Percentiles rank a stretch among this genome's conserved stretches.
Conservation (phyloP, 768 basidiomycete species). For the Boletus vinaceobasis region DNA sequence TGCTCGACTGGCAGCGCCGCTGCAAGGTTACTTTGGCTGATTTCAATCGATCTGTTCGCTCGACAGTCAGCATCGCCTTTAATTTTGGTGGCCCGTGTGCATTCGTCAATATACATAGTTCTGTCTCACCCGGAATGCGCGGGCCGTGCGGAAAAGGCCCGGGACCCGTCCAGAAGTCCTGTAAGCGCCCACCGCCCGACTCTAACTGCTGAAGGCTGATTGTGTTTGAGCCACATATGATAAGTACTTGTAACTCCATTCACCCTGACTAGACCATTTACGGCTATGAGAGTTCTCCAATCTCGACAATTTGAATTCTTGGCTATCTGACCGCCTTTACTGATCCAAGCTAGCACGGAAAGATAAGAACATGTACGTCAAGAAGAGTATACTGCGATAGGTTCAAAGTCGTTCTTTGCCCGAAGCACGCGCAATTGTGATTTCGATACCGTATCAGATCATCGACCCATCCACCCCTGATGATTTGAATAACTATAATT, state of each 20-base stretch:
- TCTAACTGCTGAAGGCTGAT: neutral
- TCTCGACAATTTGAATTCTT: slow-evolving; percentile 7
- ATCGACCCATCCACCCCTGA: slow-evolving; percentile 65
- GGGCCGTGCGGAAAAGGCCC: slow-evolving; percentile 2
- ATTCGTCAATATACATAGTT: neutral
- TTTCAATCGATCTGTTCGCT: neutral
- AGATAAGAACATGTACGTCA: slow-evolving; percentile 18
- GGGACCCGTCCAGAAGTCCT: neutral
- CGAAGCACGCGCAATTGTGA: neutral
- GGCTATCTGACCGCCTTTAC: neutral
- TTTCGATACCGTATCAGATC: slow-evolving; percentile 5
- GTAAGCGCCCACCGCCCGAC: neutral
- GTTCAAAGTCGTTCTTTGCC: slow-evolving; percentile 1
- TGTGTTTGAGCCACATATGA: neutral
- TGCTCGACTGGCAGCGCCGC: neutral
- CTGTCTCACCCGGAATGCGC: slow-evolving; percentile 6
- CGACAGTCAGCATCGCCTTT: neutral
- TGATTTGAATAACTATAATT: slow-evolving; percentile 1
- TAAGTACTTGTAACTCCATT: neutral
- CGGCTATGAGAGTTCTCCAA: neutral
- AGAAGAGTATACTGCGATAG: neutral
- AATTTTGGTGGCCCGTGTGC: neutral
- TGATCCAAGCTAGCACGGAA: neutral
- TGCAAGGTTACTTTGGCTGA: neutral
- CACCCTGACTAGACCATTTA: neutral